Evolutionary conservation across 331 rosid genomes (phyloP).

Genomic region (Phaseolus coccineus): DNA sequence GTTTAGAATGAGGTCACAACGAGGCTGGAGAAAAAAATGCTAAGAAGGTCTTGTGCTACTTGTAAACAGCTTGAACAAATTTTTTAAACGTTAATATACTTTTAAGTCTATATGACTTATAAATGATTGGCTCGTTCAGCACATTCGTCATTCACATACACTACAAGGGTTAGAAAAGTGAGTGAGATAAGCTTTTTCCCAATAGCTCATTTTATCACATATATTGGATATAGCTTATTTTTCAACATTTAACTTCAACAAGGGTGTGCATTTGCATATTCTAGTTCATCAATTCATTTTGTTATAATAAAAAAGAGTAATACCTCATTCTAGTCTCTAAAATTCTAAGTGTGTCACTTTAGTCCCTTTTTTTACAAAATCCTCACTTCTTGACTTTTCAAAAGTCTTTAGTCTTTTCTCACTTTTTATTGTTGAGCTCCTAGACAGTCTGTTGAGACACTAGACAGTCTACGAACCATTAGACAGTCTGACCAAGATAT

Average conservation of each 20-base stretch:
- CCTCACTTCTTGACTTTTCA: not conserved
- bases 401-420: not conserved
- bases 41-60: not conserved
- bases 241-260: not conserved
- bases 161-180: not conserved
- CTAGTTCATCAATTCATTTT: not conserved
- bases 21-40: slow-evolving; percentile 12
- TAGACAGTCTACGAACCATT: no score
- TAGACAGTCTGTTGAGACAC: no score
- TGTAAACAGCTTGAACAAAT: not conserved
- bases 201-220: not conserved
- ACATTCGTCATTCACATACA: not conserved
- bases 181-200: not conserved
- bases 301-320: not conserved
- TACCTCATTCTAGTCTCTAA: not conserved
- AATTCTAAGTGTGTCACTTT: not conserved
- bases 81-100: not conserved
- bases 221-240: not conserved
- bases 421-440: not conserved
- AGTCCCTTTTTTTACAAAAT: not conserved
- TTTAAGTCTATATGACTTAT: not conserved
- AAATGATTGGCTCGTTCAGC: not conserved
- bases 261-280: not conserved
- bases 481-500: no score
- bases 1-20: slow-evolving; percentile 8